phyloP scores from a whole-genome alignment of 768 basidiomycete species.

The Termitomyces sp. region DNA sequence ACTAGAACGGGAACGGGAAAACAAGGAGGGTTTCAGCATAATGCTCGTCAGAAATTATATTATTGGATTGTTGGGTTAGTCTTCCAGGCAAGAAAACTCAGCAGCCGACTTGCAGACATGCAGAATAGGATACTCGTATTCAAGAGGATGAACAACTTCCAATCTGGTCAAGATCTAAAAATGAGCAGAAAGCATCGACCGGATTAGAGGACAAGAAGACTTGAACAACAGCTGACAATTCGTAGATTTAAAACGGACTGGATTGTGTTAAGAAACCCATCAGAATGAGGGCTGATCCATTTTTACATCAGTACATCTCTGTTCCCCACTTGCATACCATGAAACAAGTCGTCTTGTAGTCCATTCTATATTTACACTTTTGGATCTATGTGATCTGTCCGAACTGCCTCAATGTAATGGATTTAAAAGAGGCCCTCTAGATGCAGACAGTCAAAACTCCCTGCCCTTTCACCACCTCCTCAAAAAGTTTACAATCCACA shows the following conservation, averaged over 20 bases:
- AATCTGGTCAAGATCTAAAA: neutral
- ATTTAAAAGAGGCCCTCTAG: too few relatives aligned
- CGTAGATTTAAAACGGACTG: neutral
- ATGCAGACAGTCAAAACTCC: too few relatives aligned
- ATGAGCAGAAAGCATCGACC: neutral
- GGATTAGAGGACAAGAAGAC: neutral
- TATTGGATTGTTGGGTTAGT: too few relatives aligned
- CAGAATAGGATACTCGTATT: neutral
- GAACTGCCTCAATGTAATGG: too few relatives aligned
- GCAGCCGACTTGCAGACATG: neutral
- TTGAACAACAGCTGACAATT: neutral
- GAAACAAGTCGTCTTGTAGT: too few relatives aligned
- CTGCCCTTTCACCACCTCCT: too few relatives aligned
- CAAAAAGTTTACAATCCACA: too few relatives aligned
- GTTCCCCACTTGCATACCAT: too few relatives aligned
- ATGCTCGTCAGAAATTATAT: neutral
- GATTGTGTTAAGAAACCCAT: neutral
- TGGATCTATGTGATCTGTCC: too few relatives aligned
- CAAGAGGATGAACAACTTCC: neutral
- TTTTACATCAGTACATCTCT: neutral
- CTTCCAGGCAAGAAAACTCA: neutral
- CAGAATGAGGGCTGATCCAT: too few relatives aligned
- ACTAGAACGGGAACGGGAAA: neutral
- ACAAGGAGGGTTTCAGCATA: neutral
- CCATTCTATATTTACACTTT: too few relatives aligned